Evolutionary conservation across 176 grass and related monocot genomes (phyloP).

Genomic region (Zizania latifolia): DNA sequence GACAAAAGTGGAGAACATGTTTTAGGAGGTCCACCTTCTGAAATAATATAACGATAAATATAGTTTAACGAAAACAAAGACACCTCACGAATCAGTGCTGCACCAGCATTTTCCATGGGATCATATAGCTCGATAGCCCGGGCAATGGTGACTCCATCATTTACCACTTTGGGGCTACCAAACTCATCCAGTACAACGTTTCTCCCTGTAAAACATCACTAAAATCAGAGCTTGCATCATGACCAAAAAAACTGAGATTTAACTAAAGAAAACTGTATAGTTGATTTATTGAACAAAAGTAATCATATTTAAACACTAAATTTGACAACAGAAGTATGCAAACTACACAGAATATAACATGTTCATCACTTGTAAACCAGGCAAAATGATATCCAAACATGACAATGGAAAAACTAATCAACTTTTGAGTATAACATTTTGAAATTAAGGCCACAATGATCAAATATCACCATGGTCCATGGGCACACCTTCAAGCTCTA

Average conservation of each 20-base stretch:
- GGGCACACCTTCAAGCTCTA: not conserved
- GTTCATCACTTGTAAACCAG: not conserved
- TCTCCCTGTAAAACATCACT: constrained; percentile 38
- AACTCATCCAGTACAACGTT: constrained; percentile 72
- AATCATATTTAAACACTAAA: not conserved
- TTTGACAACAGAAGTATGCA: not conserved
- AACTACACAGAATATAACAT: too few species aligned
- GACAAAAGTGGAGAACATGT: not conserved
- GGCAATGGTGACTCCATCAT: constrained; percentile 74
- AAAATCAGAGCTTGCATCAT: constrained; percentile 6
- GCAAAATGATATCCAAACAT: not conserved
- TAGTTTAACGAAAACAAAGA: not conserved
- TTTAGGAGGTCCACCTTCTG: not conserved
- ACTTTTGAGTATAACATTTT: not conserved
- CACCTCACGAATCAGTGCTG: constrained; percentile 64
- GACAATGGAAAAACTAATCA: not conserved
- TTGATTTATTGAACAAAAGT: not conserved
- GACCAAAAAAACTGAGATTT: not conserved
- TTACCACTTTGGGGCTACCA: constrained; percentile 57
- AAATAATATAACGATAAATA: not conserved
- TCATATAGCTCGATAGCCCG: constrained; percentile 64
- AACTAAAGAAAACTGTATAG: not conserved
- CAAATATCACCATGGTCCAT: not conserved
- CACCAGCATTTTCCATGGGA: constrained; percentile 76
- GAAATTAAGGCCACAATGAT: not conserved